Conservation (phyloP, 768 basidiomycete species). For the Pulveroboletus sp. region DNA sequence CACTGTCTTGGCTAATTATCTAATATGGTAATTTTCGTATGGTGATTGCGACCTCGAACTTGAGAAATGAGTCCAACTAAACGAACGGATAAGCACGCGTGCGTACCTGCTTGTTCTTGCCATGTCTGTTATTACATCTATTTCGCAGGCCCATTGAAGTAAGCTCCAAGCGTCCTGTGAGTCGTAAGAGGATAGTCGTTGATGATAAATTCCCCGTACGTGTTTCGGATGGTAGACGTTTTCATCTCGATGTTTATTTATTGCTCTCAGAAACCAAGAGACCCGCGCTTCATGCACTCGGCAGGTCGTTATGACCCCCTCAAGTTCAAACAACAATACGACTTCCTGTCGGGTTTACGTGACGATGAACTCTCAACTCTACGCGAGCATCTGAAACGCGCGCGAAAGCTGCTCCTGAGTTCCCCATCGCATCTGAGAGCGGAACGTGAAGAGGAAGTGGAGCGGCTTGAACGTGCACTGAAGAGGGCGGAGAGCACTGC, state of each 20-base stretch:
- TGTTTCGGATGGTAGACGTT: conserved; percentile 1
- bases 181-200: conserved; percentile 63
- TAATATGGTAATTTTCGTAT: no score
- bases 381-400: conserved; percentile 60
- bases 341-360: conserved; percentile 67
- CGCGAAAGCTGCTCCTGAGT: conserved; percentile 55
- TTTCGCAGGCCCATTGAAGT: conserved; percentile 66
- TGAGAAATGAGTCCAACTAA: conserved; percentile 47
- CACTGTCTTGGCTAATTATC: no score
- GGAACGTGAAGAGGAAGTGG: conserved; percentile 65
- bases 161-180: conserved; percentile 81
- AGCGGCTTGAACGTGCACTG: conserved; percentile 63
- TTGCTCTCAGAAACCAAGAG: conserved; percentile 59
- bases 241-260: not conserved
- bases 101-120: conserved; percentile 31
- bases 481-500: conserved; percentile 75
- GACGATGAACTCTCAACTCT: conserved; percentile 59
- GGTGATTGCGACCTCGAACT: conserved; percentile 18
- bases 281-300: conserved; percentile 79
- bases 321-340: conserved; percentile 66
- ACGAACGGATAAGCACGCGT: conserved; percentile 85
- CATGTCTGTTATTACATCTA: not conserved
- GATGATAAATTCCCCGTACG: conserved; percentile 63
- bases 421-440: conserved; percentile 56
- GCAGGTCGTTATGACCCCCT: conserved; percentile 63